Evolutionary conservation across 2,329 filamentous ascomycete species (phyloP).

Genomic region (Gnomoniopsis smithogilvyi): DNA sequence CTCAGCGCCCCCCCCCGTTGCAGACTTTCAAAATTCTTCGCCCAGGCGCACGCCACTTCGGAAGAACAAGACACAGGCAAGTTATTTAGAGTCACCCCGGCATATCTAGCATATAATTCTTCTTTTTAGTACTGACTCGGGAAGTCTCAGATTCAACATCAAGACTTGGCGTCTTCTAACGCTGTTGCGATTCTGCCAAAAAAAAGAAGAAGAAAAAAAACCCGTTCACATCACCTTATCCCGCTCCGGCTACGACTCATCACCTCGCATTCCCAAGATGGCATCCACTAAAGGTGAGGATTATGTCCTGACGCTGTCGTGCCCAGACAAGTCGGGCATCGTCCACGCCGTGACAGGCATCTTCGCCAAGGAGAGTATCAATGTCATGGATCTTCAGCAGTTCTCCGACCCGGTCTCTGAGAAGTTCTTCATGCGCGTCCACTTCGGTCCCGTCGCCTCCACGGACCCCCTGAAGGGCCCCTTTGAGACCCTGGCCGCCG

Average conservation of each 20-base stretch:
- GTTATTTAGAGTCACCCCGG: neutral
- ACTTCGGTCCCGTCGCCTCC: slow-evolving; percentile 63
- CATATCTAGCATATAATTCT: neutral
- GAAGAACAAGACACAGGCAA: neutral
- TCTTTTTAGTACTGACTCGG: neutral
- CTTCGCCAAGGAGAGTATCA: slow-evolving; percentile 69
- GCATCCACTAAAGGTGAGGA: slow-evolving; percentile 38
- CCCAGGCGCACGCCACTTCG: neutral
- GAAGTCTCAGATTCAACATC: neutral
- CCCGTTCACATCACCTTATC: too few species aligned
- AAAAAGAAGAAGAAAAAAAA: too few species aligned
- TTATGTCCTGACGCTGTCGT: slow-evolving; percentile 77
- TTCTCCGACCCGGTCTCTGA: slow-evolving; percentile 73
- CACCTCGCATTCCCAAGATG: slow-evolving; percentile 27
- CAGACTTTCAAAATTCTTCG: slow-evolving; percentile 1
- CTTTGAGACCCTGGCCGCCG: slow-evolving; percentile 58
- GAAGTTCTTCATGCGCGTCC: slow-evolving; percentile 86
- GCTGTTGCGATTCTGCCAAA: too few species aligned
- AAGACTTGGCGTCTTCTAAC: neutral
- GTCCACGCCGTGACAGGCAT: slow-evolving; percentile 80
- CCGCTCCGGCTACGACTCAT: neutral
- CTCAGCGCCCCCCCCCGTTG: neutral
- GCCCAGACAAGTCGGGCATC: slow-evolving; percentile 81
- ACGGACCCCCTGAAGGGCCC: slow-evolving; percentile 50
- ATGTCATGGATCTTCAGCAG: slow-evolving; percentile 81